Conservation (phyloP, 108 stramenopile genomes). For the Aurantiochytrium sp. region DNA sequence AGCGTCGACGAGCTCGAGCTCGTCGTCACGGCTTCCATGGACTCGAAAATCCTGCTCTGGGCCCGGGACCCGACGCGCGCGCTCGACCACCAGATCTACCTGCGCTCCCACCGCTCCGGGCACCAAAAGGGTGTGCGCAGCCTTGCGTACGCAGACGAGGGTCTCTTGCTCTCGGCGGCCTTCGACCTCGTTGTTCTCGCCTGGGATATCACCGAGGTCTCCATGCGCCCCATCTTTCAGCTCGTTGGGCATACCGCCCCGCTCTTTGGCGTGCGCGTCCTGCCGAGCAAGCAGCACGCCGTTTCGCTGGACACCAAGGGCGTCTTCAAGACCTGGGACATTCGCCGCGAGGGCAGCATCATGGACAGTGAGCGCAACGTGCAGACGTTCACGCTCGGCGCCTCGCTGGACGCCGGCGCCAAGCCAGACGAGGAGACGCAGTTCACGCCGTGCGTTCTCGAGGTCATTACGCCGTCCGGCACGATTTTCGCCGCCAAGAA, state of each 20-base stretch:
- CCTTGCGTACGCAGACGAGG: neutral
- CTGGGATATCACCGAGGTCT: conserved; percentile 16
- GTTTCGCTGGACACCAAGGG: conserved; percentile 12
- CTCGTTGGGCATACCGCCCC: neutral
- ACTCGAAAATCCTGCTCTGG: neutral
- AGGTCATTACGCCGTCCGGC: neutral
- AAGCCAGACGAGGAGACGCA: neutral
- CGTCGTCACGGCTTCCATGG: neutral
- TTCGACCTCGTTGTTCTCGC: conserved; percentile 2
- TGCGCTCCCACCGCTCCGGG: neutral
- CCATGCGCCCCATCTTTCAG: neutral
- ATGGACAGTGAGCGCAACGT: conserved; percentile 27
- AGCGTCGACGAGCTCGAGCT: neutral
- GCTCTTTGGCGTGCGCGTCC: neutral
- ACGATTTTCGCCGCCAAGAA: conserved; percentile 27
- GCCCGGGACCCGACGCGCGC: neutral
- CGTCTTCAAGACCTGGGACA: conserved; percentile 28
- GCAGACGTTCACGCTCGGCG: conserved; percentile 10
- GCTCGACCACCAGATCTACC: neutral
- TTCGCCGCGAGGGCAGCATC: conserved; percentile 32
- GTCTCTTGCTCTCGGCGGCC: conserved; percentile 1
- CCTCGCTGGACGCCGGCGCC: neutral
- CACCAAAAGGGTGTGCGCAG: conserved; percentile 22
- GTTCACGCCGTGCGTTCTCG: neutral
- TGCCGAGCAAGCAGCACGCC: neutral